Evolutionary conservation across 1,284 basidiomycete species (phyloP).

Genomic region (Puccinia triticina): DNA sequence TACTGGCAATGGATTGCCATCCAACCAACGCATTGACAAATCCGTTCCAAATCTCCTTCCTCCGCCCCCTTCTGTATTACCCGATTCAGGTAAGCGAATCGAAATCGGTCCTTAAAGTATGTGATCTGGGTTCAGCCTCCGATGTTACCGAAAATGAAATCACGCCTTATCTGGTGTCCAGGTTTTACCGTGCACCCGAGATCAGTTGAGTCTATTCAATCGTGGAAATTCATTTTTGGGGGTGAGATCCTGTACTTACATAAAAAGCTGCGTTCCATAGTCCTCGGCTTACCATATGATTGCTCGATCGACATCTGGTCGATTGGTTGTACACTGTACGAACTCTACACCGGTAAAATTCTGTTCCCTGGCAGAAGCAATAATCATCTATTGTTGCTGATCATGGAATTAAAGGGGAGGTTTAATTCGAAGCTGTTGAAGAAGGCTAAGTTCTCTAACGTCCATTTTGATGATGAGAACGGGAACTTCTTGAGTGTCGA

Average conservation of each 20-base stretch:
- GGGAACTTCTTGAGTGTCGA: conserved; percentile 76
- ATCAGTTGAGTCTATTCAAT: conserved; percentile 72
- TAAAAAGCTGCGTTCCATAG: conserved; percentile 62
- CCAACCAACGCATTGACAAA: conserved; percentile 1
- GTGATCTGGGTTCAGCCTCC: conserved; percentile 93
- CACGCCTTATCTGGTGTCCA: conserved; percentile 94
- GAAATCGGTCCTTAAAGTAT: conserved; percentile 90
- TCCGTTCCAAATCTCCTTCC: background rate
- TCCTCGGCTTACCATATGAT: conserved; percentile 93
- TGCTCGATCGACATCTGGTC: conserved; percentile 95
- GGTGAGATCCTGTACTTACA: background rate
- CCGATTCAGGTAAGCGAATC: conserved; percentile 79
- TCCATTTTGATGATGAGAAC: conserved; percentile 86
- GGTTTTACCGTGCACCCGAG: conserved; percentile 98
- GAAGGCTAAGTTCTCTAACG: conserved; percentile 83
- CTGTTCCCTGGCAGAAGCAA: conserved; percentile 94
- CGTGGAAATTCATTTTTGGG: conserved; percentile 20
- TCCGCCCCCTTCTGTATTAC: background rate
- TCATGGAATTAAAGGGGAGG: conserved; percentile 92
- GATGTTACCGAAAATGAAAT: conserved; percentile 94
- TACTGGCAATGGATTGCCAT: background rate
- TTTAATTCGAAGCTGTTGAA: conserved; percentile 93
- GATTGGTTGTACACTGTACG: conserved; percentile 94
- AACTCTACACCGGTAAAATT: conserved; percentile 97
- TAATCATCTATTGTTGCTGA: conserved; percentile 82